Evolutionary conservation across 2,329 filamentous ascomycete species (phyloP).

Genomic region (Penicillium sp.): DNA sequence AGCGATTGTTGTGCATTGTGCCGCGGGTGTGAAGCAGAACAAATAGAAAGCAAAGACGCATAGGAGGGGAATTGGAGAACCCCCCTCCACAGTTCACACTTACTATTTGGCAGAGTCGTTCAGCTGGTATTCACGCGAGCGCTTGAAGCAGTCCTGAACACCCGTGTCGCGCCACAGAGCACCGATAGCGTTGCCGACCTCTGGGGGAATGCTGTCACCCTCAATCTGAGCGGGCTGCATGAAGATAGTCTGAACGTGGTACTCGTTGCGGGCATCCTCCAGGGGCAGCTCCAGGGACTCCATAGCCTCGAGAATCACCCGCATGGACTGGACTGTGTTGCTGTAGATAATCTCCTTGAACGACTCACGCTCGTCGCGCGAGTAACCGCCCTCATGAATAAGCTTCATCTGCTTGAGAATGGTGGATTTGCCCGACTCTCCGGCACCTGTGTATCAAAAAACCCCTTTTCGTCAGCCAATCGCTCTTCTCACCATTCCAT

Average conservation of each 20-base stretch:
- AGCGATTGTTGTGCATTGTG: background rate
- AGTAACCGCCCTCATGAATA: constrained; percentile 98
- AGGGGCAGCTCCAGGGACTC: constrained; percentile 77
- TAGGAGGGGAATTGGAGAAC: background rate
- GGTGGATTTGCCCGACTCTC: constrained; percentile 96
- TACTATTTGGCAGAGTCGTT: constrained; percentile 97
- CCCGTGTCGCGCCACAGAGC: constrained; percentile 91
- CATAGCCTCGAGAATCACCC: constrained; percentile 72
- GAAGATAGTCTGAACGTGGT: constrained; percentile 98
- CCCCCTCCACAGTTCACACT: constrained; percentile 47
- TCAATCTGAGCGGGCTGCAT: constrained; percentile 98
- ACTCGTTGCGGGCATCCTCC: constrained; percentile 90
- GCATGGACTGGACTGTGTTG: constrained; percentile 74
- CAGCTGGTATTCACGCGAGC: constrained; percentile 92
- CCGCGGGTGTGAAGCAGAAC: background rate
- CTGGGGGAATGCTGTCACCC: constrained; percentile 89
- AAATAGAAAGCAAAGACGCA: background rate
- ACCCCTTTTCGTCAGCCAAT: constrained; percentile 21
- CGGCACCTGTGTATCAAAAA: constrained; percentile 69
- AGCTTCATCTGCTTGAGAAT: constrained; percentile 99
- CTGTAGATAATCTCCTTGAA: constrained; percentile 76
- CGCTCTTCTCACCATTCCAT: background rate
- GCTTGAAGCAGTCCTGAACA: constrained; percentile 93
- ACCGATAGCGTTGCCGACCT: constrained; percentile 91
- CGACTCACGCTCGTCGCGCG: constrained; percentile 78